Percentiles rank a stretch among this genome's conserved stretches.
phyloP scores from a whole-genome alignment of 2,329 filamentous ascomycete species.

The Aspergillus ochraceoroseus region DNA sequence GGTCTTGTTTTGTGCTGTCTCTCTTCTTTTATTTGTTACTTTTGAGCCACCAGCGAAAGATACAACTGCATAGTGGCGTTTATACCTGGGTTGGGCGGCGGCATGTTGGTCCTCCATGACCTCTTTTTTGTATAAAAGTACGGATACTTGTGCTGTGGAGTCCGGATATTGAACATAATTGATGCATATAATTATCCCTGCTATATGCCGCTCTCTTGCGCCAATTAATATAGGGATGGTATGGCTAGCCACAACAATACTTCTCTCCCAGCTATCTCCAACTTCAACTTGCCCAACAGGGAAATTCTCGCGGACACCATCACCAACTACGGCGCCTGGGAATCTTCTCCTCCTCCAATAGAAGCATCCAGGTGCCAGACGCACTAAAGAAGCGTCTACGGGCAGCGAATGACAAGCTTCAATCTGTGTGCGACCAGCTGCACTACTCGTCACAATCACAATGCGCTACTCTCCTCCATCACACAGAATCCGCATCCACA shows the following conservation, averaged over 20 bases:
- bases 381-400: constrained; percentile 5
- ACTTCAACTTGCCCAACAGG: background rate
- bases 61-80: constrained; percentile 15
- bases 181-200: too few relatives aligned
- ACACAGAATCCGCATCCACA: constrained; percentile 8
- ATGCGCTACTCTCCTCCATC: constrained; percentile 24
- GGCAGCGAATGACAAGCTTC: constrained; percentile 17
- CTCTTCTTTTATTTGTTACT: constrained; percentile 2
- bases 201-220: too few relatives aligned
- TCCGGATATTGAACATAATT: background rate
- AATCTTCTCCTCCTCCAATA: constrained; percentile 4
- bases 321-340: constrained; percentile 5
- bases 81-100: constrained; percentile 7
- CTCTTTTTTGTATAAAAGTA: constrained; percentile 4
- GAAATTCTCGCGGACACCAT: too few relatives aligned
- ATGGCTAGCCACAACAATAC: background rate
- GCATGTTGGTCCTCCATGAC: background rate
- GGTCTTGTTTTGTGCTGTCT: constrained; percentile 4
- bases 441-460: constrained; percentile 35
- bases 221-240: constrained; percentile 3
- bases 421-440: constrained; percentile 23
- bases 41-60: constrained; percentile 6
- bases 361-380: background rate
- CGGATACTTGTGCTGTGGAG: too few relatives aligned
- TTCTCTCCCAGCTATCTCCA: background rate